Conservation (phyloP, 116 monocot genomes). For the Posidonia oceanica region DNA sequence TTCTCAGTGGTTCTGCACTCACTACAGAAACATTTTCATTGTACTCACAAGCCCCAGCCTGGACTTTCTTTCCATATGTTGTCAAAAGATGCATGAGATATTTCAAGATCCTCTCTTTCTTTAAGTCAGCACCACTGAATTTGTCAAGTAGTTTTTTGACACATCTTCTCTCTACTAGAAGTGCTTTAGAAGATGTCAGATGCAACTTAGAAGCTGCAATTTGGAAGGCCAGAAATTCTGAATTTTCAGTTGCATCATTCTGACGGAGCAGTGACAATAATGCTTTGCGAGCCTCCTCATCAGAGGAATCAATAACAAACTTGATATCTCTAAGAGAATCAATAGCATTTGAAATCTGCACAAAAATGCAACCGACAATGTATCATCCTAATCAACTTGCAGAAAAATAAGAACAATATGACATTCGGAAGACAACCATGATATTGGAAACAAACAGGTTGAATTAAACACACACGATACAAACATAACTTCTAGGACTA, state of each 20-base stretch:
- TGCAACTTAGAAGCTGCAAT: slow-evolving; percentile 46
- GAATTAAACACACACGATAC: no score
- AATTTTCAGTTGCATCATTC: slow-evolving; percentile 38
- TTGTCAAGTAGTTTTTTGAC: slow-evolving; percentile 58
- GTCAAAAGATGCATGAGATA: slow-evolving; percentile 58
- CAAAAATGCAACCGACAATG: neutral
- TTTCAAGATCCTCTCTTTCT: slow-evolving; percentile 52
- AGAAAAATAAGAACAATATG: no score
- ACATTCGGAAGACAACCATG: no score
- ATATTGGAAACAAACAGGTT: no score
- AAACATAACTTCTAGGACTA: no score
- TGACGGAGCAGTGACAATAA: slow-evolving; percentile 47
- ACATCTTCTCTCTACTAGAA: slow-evolving; percentile 76
- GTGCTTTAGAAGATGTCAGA: slow-evolving; percentile 49
- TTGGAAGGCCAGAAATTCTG: slow-evolving; percentile 43
- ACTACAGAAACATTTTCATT: slow-evolving; percentile 16
- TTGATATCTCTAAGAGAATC: slow-evolving; percentile 36
- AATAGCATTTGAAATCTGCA: slow-evolving; percentile 30
- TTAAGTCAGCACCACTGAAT: slow-evolving; percentile 19
- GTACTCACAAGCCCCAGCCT: slow-evolving; percentile 12
- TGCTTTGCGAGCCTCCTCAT: slow-evolving; percentile 54
- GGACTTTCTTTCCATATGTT: slow-evolving; percentile 44
- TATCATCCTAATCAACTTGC: no score
- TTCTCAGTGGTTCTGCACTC: neutral
- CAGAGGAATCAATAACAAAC: slow-evolving; percentile 53